Base-by-base conservation (phyloP, 2,329 filamentous ascomycete genomes). In the Juglanconis sp. region DNA sequence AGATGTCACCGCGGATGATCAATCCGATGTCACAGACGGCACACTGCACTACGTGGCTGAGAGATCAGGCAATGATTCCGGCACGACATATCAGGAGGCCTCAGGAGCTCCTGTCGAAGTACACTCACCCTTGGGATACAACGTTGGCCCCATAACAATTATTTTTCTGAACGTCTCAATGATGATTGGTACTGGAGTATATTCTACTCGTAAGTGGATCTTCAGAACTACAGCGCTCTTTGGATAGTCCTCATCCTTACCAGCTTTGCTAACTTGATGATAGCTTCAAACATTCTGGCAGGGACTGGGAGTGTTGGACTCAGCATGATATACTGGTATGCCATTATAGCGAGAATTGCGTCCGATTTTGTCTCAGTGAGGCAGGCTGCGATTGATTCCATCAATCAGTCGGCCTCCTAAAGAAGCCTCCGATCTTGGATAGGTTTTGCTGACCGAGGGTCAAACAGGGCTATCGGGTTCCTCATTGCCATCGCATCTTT, bases 161-260 rank as follows among this genome's bases (percentile, higher is more conserved):
- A 73, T 87, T 24, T 83, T 85, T 7, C 32, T 63, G 32, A 87
- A 87, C 63, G 70, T 87, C 52, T 82, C 79, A 58, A 82, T 83
- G 69, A 87, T 87, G 84, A 78, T 88, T 49, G 85, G 85, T 1
- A 87, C 83, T 0, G 84, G 85, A 5, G 78, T 86, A 6, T 86
- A 82, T 60, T 87, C 85, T 0, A 88, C 86, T 0, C 86, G 59
- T 62, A 15, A 44, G 59, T 40, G 17, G 1, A 24, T 24, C 24
- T 24, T 24, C 24, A 24, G 24, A 24, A 24, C 6, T 1, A n/a
- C 1, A 11, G n/a, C 7, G 5, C 2, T 10, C 17, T 8, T 5
- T 1, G 8, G 47, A 10, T 48, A 11, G 53, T 44, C 11, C 9
- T 24, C 24, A 24, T 24, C 24, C 24, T 24, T 24, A 24, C 24